phyloP scores from a whole-genome alignment of 192 early-diverging fungal genomes.

The Fimicolochytrium jonesii region DNA sequence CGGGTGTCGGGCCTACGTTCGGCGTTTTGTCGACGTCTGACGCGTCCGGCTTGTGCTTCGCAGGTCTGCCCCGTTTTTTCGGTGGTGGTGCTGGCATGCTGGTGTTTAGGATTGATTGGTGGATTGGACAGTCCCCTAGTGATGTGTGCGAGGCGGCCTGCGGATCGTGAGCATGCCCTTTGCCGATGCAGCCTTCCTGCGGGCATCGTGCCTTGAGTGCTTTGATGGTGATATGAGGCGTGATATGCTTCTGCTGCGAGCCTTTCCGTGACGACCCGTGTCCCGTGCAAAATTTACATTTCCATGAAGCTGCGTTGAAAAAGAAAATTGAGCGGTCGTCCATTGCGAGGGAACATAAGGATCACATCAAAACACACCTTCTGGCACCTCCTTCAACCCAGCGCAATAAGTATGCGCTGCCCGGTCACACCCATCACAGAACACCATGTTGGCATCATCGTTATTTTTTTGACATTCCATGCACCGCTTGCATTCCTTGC shows the following conservation, averaged over 20 bases:
- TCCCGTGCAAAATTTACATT: too few relatives aligned
- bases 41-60: neutral
- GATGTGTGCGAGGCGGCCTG: neutral
- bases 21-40: too few relatives aligned
- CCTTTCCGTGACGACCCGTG: too few relatives aligned
- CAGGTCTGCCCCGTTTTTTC: neutral
- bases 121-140: neutral
- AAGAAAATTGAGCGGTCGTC: neutral
- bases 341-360: too few relatives aligned
- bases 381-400: constrained; percentile 31
- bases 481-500: constrained; percentile 22
- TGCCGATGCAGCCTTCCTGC: neutral
- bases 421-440: constrained; percentile 54
- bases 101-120: neutral
- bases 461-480: constrained; percentile 6
- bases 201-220: neutral
- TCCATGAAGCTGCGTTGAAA: neutral
- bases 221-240: too few relatives aligned
- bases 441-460: constrained; percentile 35
- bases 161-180: neutral
- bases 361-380: too few relatives aligned
- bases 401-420: constrained; percentile 50
- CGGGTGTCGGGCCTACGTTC: too few relatives aligned
- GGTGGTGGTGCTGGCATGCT: neutral
- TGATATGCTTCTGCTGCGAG: too few relatives aligned